Conservation (phyloP, 805 yeast species). For the Cyberlindnera xishuangbannaensis region DNA sequence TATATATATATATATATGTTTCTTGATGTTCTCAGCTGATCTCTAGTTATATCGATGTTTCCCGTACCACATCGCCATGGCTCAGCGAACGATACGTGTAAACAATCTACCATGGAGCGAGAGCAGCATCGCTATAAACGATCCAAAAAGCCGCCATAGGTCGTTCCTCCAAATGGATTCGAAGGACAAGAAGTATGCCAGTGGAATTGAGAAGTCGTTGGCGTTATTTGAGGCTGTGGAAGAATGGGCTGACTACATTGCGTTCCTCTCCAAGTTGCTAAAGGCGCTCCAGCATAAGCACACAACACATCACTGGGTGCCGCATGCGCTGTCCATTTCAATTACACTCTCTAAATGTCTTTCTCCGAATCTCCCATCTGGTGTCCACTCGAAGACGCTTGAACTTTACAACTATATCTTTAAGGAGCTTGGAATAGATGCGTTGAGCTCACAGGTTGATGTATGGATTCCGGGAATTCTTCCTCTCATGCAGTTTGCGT, state of each 20-base stretch:
- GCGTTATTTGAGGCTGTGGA: constrained; percentile 72
- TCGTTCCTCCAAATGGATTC: no score
- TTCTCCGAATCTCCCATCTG: constrained; percentile 80
- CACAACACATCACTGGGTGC: constrained; percentile 49
- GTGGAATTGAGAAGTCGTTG: constrained; percentile 69
- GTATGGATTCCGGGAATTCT: constrained; percentile 92
- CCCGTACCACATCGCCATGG: not conserved
- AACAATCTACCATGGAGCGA: no score
- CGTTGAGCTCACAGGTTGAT: constrained; percentile 49
- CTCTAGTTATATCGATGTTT: no score
- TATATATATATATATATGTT: no score
- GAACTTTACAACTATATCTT: constrained; percentile 72
- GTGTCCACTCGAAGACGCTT: constrained; percentile 88
- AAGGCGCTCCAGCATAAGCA: constrained; percentile 56
- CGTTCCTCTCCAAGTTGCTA: constrained; percentile 73
- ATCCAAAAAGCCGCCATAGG: no score
- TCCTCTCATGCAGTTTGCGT: constrained; percentile 83
- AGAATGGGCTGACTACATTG: constrained; percentile 98
- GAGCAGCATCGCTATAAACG: no score
- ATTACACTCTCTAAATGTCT: constrained; percentile 72
- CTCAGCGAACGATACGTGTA: not conserved
- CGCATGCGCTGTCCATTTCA: constrained; percentile 61
- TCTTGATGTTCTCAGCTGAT: no score
- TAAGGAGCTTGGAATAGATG: constrained; percentile 49
- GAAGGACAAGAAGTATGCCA: constrained; percentile 61